Conservation (phyloP, 768 basidiomycete genomes). For the Lepiota subincarnata region DNA sequence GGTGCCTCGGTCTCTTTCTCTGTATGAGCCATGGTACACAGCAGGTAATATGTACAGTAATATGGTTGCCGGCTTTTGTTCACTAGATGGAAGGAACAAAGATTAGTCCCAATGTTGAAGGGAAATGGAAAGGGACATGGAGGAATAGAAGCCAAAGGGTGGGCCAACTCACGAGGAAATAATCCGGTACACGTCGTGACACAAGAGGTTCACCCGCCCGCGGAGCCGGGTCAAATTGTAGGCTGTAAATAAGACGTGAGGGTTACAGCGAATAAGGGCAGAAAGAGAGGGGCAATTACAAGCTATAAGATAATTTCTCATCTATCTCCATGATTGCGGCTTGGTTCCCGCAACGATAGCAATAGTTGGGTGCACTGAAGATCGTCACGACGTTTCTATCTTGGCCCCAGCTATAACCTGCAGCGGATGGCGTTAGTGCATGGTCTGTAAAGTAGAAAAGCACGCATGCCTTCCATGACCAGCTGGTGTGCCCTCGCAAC, state of each 20-base stretch:
- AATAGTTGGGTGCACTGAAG: constrained; percentile 99
- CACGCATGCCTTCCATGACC: constrained; percentile 87
- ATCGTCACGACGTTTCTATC: constrained; percentile 99
- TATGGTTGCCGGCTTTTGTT: constrained; percentile 3
- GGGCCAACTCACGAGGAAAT: constrained; percentile 75
- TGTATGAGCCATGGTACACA: constrained; percentile 11
- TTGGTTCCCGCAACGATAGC: constrained; percentile 99
- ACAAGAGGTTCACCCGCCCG: constrained; percentile 98
- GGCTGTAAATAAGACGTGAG: constrained; percentile 43
- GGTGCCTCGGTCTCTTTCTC: constrained; percentile 10
- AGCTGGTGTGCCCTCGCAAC: constrained; percentile 93
- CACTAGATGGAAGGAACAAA: neutral
- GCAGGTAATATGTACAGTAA: constrained; percentile 13
- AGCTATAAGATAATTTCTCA: constrained; percentile 93
- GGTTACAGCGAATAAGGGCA: neutral
- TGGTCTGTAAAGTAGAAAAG: neutral
- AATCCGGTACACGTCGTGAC: constrained; percentile 90
- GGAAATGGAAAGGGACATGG: neutral
- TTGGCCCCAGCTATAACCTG: constrained; percentile 96
- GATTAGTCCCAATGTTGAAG: neutral
- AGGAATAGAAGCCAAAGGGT: neutral
- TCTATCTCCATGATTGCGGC: constrained; percentile 99
- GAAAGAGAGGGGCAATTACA: constrained; percentile 46
- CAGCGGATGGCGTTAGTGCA: neutral
- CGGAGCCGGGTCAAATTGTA: constrained; percentile 99